Evolutionary conservation across 2,329 filamentous ascomycete species (phyloP), one percentile per base, ranked within the genome.

Genomic region (Triangularia setosa): DNA sequence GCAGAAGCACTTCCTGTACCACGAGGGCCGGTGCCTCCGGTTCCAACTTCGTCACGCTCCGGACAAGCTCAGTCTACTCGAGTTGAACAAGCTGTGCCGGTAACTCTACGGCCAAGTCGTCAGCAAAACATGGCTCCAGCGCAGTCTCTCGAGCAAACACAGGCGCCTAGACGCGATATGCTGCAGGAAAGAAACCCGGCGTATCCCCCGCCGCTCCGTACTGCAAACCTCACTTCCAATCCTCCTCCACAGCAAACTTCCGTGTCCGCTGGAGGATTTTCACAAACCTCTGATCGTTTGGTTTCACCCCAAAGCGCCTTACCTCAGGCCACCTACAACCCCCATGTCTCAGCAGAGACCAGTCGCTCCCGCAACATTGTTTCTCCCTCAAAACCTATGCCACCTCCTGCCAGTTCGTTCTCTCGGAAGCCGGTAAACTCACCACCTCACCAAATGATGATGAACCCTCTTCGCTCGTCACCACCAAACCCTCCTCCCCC

Each of bases 1-100:
- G 55, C 35, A 28, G 35, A 63, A 53, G 16, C 40, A 18, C 44
- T 53, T 52, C 55, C 61, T 16, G 56, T 23, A n/a, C 61, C 61
- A 14, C 21, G 18, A 33, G 33, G 40, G 12, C 35, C 61, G 28
- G n/a, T 63, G 54, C 61, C 55, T 16, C 33, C 35, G 48, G 9
- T 62, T 28, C 61, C 65, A 4, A n/a, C 54, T 60, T 23, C 58
- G 58, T 23, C 57, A 61, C 18, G 61, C 60, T 33, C 66, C 62
- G 23, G 62, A 8, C 28, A 56, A 25, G 54, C 62, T 9, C 44
- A 40, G 8, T 52, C 62, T 58, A 21, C 18, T 59, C 12, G 60
- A 58, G 16, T 27, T 40, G 35, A 27, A 21, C 30, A 60, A 40
- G 58, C 18, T 27, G 35, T 27, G 35, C 33, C 23, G 14, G 40